Conservation (phyloP, 495 filamentous ascomycete genomes). For the Lepraria neglecta region DNA sequence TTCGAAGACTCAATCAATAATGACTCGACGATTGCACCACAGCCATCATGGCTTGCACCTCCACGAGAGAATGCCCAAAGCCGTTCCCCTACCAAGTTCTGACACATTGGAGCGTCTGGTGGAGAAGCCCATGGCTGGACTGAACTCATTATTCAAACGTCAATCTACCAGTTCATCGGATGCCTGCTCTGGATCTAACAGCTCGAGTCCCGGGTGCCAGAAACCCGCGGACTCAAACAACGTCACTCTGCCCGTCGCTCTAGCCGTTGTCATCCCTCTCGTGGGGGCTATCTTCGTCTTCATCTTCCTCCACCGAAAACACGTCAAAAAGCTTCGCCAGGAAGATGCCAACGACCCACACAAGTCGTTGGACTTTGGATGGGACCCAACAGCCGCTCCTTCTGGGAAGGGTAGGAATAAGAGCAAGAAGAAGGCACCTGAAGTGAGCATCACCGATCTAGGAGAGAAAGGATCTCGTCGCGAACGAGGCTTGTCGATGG, state of each 20-base stretch:
- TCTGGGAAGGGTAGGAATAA: constrained; percentile 32
- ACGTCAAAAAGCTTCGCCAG: constrained; percentile 59
- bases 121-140: constrained; percentile 10
- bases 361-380: constrained; percentile 88
- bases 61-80: constrained; percentile 8
- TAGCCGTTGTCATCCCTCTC: constrained; percentile 75
- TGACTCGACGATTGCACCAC: constrained; percentile 19
- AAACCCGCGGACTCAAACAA: constrained; percentile 51
- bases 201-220: constrained; percentile 36
- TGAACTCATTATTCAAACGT: constrained; percentile 13
- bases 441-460: constrained; percentile 37
- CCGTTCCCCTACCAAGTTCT: constrained; percentile 10
- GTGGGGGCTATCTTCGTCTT: constrained; percentile 60
- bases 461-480: constrained; percentile 46
- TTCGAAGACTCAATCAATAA: constrained; percentile 5
- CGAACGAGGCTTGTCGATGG: constrained; percentile 71
- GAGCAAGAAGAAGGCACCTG: constrained; percentile 43
- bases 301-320: constrained; percentile 69
- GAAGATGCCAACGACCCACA: constrained; percentile 87
- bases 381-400: constrained; percentile 38
- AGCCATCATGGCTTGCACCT: constrained; percentile 18
- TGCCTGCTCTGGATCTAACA: constrained; percentile 6
- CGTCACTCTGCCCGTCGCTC: constrained; percentile 67
- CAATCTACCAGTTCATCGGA: constrained; percentile 3
- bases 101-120: constrained; percentile 11